Conservation (phyloP, 768 basidiomycete genomes). For the Terana coerulea region DNA sequence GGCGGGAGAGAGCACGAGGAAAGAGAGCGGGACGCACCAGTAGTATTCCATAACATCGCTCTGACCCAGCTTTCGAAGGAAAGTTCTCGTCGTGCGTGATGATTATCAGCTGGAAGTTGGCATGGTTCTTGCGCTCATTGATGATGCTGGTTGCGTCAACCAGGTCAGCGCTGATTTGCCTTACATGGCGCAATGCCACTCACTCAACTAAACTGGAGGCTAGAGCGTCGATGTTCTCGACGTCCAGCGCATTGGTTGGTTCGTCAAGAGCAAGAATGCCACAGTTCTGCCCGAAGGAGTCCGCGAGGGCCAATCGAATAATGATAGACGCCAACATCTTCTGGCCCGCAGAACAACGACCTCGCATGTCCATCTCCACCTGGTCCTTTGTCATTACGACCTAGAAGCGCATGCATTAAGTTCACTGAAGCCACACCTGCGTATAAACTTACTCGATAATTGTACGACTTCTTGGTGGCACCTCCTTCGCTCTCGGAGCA, state of each 20-base stretch:
- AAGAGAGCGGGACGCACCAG: slow-evolving; percentile 46
- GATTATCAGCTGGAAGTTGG: slow-evolving; percentile 94
- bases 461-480: slow-evolving; percentile 85
- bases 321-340: slow-evolving; percentile 99
- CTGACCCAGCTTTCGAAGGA: slow-evolving; percentile 83
- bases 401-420: slow-evolving; percentile 35
- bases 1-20: background rate
- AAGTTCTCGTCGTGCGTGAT: slow-evolving; percentile 98
- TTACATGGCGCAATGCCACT: slow-evolving; percentile 28
- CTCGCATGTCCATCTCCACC: slow-evolving; percentile 99
- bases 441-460: slow-evolving; percentile 73
- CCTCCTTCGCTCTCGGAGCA: slow-evolving; percentile 91
- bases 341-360: slow-evolving; percentile 96
- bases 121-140: slow-evolving; percentile 82
- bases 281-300: slow-evolving; percentile 97
- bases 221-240: slow-evolving; percentile 93
- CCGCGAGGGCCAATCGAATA: slow-evolving; percentile 93
- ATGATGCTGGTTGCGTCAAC: slow-evolving; percentile 62
- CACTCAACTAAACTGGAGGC: slow-evolving; percentile 91
- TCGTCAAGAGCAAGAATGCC: slow-evolving; percentile 97
- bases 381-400: slow-evolving; percentile 99
- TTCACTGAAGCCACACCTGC: background rate
- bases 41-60: slow-evolving; percentile 93
- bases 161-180: slow-evolving; percentile 3
- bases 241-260: slow-evolving; percentile 95